Percentiles rank a stretch among this genome's conserved stretches.
These are phyloP conservation scores for Saccharomycopsis fermentans DNA, from an alignment of 805 yeast species.

Conservation along the genomic window DNA sequence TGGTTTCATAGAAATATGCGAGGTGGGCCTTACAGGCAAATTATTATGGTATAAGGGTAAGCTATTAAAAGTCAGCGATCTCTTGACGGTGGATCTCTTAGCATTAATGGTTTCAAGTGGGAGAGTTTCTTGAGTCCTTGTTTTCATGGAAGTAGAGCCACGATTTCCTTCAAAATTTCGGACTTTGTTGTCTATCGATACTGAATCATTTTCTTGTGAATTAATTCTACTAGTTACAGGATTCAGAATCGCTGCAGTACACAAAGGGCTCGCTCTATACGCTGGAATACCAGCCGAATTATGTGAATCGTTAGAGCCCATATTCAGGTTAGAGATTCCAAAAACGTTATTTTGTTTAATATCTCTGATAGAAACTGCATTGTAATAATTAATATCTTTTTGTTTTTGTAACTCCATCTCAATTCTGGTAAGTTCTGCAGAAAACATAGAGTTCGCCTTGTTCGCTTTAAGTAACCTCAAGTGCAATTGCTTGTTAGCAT, in stretches of 20 bases:
- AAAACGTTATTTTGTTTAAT: neutral
- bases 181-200: neutral
- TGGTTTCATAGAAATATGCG: neutral
- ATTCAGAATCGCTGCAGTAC: neutral
- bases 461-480: neutral
- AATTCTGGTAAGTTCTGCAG: neutral
- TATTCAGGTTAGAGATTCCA: neutral
- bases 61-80: neutral
- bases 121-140: neutral
- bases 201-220: neutral
- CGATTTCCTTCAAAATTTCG: neutral
- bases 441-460: neutral
- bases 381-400: neutral
- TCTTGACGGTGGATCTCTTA: neutral
- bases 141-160: neutral
- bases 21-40: neutral
- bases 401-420: neutral
- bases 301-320: no score
- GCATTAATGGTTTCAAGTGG: neutral
- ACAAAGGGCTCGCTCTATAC: neutral
- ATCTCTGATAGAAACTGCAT: neutral
- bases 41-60: neutral
- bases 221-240: neutral
- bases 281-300: neutral
- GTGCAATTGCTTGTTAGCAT: neutral